phyloP scores from a whole-genome alignment of 2,329 filamentous ascomycete genomes.

The Zasmidium angulare region DNA sequence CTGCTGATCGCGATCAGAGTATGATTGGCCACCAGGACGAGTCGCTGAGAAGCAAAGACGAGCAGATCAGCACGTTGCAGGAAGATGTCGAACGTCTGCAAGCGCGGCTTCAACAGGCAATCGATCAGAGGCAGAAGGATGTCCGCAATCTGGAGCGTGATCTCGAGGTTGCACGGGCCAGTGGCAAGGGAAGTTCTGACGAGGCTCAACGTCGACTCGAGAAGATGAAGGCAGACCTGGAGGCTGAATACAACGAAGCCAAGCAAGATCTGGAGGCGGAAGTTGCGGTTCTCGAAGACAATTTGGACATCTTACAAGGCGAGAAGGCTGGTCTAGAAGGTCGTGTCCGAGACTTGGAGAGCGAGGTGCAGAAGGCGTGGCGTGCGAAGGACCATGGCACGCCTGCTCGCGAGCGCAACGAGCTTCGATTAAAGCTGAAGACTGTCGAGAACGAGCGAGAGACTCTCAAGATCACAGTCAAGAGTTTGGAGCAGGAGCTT shows the following conservation, averaged over 20 bases:
- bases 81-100: constrained; percentile 43
- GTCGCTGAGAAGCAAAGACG: constrained; percentile 24
- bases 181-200: constrained; percentile 24
- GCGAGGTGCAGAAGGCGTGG: constrained; percentile 33
- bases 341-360: constrained; percentile 48
- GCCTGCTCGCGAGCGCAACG: constrained; percentile 37
- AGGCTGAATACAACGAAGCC: constrained; percentile 33
- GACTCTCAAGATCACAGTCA: constrained; percentile 34
- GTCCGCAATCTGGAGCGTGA: constrained; percentile 45
- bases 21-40: constrained; percentile 29
- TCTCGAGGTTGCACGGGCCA: constrained; percentile 36
- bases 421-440: constrained; percentile 33
- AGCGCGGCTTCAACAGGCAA: constrained; percentile 37
- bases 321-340: constrained; percentile 61
- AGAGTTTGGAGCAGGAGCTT: constrained; percentile 38
- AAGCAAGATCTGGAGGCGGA: constrained; percentile 58
- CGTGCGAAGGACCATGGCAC: constrained; percentile 41
- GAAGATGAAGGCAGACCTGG: constrained; percentile 53
- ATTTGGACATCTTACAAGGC: constrained; percentile 42
- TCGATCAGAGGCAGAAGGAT: constrained; percentile 32
- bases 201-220: constrained; percentile 43
- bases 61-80: constrained; percentile 38
- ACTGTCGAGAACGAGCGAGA: constrained; percentile 33
- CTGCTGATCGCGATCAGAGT: constrained; percentile 30
- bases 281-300: constrained; percentile 48